Conservation (phyloP, 345 rosid species). For the Hypericum perforatum region DNA sequence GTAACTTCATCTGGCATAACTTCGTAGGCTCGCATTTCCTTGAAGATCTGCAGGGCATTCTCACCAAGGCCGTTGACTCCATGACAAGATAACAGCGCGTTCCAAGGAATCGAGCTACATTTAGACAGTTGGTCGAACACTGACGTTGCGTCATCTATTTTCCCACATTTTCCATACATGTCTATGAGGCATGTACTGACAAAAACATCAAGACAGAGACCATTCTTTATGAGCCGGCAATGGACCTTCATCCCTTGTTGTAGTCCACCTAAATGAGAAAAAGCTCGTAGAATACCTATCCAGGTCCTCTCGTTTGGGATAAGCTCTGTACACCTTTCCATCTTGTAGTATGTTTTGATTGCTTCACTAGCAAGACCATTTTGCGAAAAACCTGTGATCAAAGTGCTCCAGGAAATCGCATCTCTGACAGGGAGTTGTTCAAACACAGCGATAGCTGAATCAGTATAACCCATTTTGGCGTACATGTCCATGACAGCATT, state of each 20-base stretch:
- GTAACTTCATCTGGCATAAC: constrained; percentile 65
- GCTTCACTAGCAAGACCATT: constrained; percentile 60
- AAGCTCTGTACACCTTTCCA: constrained; percentile 33
- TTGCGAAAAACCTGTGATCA: constrained; percentile 71
- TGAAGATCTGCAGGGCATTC: constrained; percentile 50
- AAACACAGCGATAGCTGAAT: constrained; percentile 58
- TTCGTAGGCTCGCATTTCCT: constrained; percentile 41
- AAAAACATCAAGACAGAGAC: constrained; percentile 40
- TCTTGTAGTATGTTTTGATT: constrained; percentile 28
- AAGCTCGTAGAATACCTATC: constrained; percentile 72
- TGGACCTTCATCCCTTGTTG: constrained; percentile 76
- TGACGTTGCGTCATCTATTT: constrained; percentile 43
- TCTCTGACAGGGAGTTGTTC: constrained; percentile 50
- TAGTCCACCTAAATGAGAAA: constrained; percentile 54
- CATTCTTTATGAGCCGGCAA: constrained; percentile 41
- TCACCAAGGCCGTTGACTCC: constrained; percentile 69
- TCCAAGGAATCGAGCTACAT: constrained; percentile 74
- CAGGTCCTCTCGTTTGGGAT: constrained; percentile 58
- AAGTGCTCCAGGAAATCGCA: constrained; percentile 80
- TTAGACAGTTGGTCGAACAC: constrained; percentile 55
- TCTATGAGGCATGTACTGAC: constrained; percentile 69
- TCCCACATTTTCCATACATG: constrained; percentile 87
- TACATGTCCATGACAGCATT: constrained; percentile 75
- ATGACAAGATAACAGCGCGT: constrained; percentile 74
- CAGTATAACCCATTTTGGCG: constrained; percentile 64